Conservation (phyloP, 768 basidiomycete genomes). For the Tulasnella sp. region DNA sequence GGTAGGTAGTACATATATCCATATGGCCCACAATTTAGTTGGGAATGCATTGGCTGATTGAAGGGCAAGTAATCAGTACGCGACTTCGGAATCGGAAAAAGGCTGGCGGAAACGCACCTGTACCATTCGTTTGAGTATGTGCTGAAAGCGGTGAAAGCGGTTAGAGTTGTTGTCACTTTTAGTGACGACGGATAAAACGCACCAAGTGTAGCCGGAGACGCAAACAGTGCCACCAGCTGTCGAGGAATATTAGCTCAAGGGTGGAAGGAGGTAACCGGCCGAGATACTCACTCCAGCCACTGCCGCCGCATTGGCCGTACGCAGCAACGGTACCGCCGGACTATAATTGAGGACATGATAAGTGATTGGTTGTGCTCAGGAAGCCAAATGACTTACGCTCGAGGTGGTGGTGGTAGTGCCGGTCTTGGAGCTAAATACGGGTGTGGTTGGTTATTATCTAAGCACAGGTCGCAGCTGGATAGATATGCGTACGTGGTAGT, state of each 20-base stretch:
- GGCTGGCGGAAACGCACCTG: neutral
- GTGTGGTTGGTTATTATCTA: neutral
- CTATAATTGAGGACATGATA: neutral
- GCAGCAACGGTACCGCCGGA: neutral
- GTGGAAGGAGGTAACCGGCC: too few species aligned
- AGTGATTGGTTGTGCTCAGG: neutral
- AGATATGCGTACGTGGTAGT: neutral
- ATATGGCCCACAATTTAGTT: neutral
- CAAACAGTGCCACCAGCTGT: constrained; percentile 3
- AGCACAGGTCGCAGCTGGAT: neutral
- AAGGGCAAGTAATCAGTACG: neutral
- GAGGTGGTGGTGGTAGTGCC: neutral
- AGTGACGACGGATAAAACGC: neutral
- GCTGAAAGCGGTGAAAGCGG: neutral
- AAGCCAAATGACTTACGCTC: neutral
- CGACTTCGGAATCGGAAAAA: too few species aligned
- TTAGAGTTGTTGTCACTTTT: neutral
- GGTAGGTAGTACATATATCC: neutral
- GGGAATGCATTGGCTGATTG: neutral
- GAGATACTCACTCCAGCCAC: constrained; percentile 9
- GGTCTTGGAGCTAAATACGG: neutral
- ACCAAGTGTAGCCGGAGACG: constrained; percentile 14
- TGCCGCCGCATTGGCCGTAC: constrained; percentile 14
- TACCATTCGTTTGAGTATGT: constrained; percentile 12
- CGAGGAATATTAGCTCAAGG: neutral